Evolutionary conservation across 140 eudicot species (phyloP).

Genomic region (Stevia rebaudiana): DNA sequence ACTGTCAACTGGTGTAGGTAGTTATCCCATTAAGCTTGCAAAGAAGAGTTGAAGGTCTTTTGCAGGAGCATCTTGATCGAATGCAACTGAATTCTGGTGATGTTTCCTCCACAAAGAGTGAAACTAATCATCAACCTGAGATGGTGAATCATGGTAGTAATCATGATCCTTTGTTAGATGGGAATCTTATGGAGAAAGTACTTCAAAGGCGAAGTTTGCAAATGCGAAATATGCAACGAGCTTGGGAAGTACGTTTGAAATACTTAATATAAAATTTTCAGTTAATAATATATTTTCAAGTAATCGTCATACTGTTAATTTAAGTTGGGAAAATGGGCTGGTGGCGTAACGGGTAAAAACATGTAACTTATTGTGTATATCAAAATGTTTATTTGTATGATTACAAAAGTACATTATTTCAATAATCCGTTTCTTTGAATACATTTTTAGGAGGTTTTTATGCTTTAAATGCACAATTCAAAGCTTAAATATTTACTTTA

Average conservation of each 20-base stretch:
- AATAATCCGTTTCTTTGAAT: background rate
- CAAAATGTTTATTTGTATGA: background rate
- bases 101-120: conserved; percentile 18
- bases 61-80: conserved; percentile 91
- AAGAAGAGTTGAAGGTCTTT: conserved; percentile 91
- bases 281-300: background rate
- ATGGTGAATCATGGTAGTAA: conserved; percentile 39
- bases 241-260: conserved; percentile 75
- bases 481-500: background rate
- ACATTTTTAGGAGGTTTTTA: background rate
- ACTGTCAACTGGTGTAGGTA: conserved; percentile 45
- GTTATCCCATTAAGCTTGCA: conserved; percentile 89
- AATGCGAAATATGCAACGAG: conserved; percentile 90
- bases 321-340: background rate
- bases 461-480: background rate
- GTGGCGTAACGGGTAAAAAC: background rate
- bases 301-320: background rate
- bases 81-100: conserved; percentile 38
- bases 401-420: background rate
- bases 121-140: conserved; percentile 28
- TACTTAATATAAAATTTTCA: background rate
- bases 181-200: conserved; percentile 88
- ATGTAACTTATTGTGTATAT: background rate
- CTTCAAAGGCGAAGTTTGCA: conserved; percentile 89
- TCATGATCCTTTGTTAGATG: conserved; percentile 62